Percentiles rank a stretch among this genome's conserved stretches.
phyloP scores from a whole-genome alignment of 345 rosid genomes.

The Eucalyptus sp. region DNA sequence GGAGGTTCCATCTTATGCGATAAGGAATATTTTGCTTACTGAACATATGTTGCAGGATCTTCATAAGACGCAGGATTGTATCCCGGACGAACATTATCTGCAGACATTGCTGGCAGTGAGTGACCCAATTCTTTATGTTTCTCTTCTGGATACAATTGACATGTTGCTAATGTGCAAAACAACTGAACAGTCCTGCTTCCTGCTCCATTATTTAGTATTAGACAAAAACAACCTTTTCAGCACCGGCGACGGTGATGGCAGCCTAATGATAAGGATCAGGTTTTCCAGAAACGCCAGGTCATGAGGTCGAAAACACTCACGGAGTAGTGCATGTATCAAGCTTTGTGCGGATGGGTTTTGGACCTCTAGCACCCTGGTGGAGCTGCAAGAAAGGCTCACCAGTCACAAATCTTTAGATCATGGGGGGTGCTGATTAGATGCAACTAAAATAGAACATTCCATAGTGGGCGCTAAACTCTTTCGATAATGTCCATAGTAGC shows the following conservation, averaged over 20 bases:
- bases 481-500: background rate
- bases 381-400: background rate
- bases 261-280: background rate
- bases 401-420: background rate
- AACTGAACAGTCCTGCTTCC: background rate
- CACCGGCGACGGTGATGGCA: background rate
- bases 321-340: background rate
- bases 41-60: background rate
- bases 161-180: background rate
- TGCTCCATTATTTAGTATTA: background rate
- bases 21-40: background rate
- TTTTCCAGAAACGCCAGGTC: background rate
- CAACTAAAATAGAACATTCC: background rate
- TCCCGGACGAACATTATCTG: slow-evolving; percentile 12
- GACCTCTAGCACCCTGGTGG: background rate
- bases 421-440: background rate
- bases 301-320: background rate
- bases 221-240: background rate
- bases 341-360: background rate
- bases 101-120: slow-evolving; percentile 11
- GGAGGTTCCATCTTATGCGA: background rate
- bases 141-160: background rate
- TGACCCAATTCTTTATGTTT: background rate
- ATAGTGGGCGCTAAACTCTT: background rate
- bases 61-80: background rate